Base-by-base conservation (phyloP, 1,284 basidiomycete genomes). In the Ustilago lituana region DNA sequence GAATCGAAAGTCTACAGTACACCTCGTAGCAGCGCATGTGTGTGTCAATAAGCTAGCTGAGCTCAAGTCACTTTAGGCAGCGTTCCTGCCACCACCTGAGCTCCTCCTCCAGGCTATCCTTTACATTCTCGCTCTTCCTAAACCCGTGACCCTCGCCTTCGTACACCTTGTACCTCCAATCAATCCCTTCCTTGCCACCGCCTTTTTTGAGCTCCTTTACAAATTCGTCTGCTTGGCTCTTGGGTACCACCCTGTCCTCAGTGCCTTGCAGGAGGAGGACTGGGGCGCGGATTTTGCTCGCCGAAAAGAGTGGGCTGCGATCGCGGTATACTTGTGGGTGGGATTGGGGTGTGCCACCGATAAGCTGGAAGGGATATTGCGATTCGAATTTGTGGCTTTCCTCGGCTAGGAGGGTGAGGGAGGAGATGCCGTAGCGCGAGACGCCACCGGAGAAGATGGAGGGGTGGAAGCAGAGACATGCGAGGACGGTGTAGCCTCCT, bases 371-470 rank as follows among this genome's bases (percentile, higher is more conserved):
- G 7, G 61, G 76, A 63, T 88, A 89, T n/a, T 83, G 82, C 19
- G 85, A 83, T 76, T 89, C 87, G 46, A 89, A 90, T 71, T 91
- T 91, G 82, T 91, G 89, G 0, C 87, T 88, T 55, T 86, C 85
- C 5, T 55, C 49, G 3, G 66, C 66, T 5, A 76, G 47, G 2
- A 48, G 24, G 5, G 31, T 9, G 1, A 74, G 51, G 4, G 61
- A 51, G 2, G 62, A 64, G 15, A 76, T 46, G 26, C 74, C 74
- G 39, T 66, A 74, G 19, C 36, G 39, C 2, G 61, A 64, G 10
- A 38, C 52, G 3, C 67, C 74, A 8, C 68, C 68, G 15, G 44
- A 27, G 33, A 77, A 77, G 22, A 62, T 36, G 19, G 9, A 7
- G 1, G 76, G 69, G 24, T 69, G 55, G 20, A 58, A 52, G 32